Evolutionary conservation across 345 rosid species (phyloP).

Genomic region (Clausena lansium): DNA sequence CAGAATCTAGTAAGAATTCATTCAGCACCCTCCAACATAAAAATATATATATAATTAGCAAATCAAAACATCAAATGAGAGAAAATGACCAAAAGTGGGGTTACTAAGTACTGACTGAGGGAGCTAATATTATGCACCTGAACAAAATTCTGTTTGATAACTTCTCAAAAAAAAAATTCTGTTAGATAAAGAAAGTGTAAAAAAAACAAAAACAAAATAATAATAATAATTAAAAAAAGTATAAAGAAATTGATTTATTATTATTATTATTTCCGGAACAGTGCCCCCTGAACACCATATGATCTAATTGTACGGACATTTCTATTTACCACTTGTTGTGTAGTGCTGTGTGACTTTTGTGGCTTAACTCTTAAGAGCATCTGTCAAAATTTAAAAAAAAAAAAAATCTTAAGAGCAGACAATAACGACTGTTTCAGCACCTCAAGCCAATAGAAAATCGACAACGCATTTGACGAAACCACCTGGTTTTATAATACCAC

Average conservation of each 20-base stretch:
- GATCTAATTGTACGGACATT: background rate
- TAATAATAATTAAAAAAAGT: too few species aligned
- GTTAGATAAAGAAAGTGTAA: background rate
- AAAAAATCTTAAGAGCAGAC: background rate
- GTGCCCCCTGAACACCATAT: background rate
- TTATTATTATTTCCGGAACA: too few species aligned
- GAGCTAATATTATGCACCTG: too few species aligned
- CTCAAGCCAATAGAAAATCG: constrained; percentile 27
- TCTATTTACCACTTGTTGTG: background rate
- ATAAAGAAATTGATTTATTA: too few species aligned
- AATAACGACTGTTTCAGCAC: background rate
- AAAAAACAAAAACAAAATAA: too few species aligned
- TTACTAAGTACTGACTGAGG: too few species aligned
- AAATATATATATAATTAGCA: too few species aligned
- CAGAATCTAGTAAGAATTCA: background rate
- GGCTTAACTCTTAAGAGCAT: too few species aligned
- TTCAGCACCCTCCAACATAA: background rate
- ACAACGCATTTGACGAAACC: constrained; percentile 42
- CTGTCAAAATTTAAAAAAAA: too few species aligned
- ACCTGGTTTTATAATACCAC: constrained; percentile 21
- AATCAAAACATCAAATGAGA: background rate
- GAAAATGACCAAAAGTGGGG: background rate
- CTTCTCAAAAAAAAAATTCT: too few species aligned
- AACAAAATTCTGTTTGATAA: too few species aligned
- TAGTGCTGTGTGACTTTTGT: too few species aligned